Evolutionary conservation across 75 land plant species (phyloP).

Genomic region (Pinus tabuliformis): DNA sequence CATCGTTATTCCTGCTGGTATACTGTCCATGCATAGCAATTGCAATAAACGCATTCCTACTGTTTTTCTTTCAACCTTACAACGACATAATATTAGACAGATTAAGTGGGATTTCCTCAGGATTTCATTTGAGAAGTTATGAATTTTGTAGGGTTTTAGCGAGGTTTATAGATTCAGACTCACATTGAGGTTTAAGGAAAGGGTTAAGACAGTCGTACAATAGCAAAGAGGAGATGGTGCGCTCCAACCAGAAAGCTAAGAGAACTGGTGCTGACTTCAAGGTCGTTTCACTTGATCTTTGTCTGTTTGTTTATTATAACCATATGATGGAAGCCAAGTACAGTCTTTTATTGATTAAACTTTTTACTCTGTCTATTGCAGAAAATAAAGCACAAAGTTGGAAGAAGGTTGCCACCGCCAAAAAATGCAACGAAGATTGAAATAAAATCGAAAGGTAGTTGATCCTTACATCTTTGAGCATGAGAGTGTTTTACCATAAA

Average conservation of each 20-base stretch:
- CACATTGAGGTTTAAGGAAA: too few species aligned
- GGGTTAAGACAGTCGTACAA: too few species aligned
- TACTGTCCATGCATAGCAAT: too few species aligned
- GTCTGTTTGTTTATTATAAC: not conserved
- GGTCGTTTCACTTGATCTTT: not conserved
- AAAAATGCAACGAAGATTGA: slow-evolving; percentile 76
- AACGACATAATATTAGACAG: too few species aligned
- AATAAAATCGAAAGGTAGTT: slow-evolving; percentile 78
- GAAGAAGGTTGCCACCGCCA: slow-evolving; percentile 86
- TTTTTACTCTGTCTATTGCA: slow-evolving; percentile 11
- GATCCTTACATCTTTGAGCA: not conserved
- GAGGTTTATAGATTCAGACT: too few species aligned
- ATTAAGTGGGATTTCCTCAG: too few species aligned
- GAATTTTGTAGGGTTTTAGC: too few species aligned
- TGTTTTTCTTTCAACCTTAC: too few species aligned
- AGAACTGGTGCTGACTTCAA: slow-evolving; percentile 6
- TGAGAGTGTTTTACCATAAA: not conserved
- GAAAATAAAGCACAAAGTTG: slow-evolving; percentile 91
- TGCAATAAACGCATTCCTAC: too few species aligned
- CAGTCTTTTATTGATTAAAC: not conserved
- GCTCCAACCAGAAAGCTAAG: not conserved
- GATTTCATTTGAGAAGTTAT: too few species aligned
- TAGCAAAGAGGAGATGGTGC: slow-evolving; percentile 1
- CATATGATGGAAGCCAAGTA: not conserved
- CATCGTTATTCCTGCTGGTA: too few species aligned